Conservation (phyloP, 345 rosid species). For the thale cress (Arabidopsis thaliana) region TAIR10.1 NC_003070.9:11260001-11260500, state of each 20-base stretch:
- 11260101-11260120: conserved; percentile 39
- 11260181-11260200: conserved; percentile 40
- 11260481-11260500: conserved; percentile 67
- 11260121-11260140: conserved; percentile 40
- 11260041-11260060: conserved; percentile 59
- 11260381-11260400: conserved; percentile 46
- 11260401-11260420: conserved; percentile 33
- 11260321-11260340: conserved; percentile 63
- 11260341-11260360: conserved; percentile 56
- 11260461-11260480: conserved; percentile 43
- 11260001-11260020: conserved; percentile 48
- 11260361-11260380: conserved; percentile 44
- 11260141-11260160: conserved; percentile 49
- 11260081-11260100: conserved; percentile 45
- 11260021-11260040: conserved; percentile 50
- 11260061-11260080: conserved; percentile 56
- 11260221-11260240: conserved; percentile 71
- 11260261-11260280: neutral
- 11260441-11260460: conserved; percentile 49
- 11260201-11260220: conserved; percentile 50
- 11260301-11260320: conserved; percentile 50
- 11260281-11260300: conserved; percentile 10
- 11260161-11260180: conserved; percentile 38
- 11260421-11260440: conserved; percentile 50
- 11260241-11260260: conserved; percentile 57